Conservation (phyloP, 164 flowering plant species). For the Vitis amurensis region DNA sequence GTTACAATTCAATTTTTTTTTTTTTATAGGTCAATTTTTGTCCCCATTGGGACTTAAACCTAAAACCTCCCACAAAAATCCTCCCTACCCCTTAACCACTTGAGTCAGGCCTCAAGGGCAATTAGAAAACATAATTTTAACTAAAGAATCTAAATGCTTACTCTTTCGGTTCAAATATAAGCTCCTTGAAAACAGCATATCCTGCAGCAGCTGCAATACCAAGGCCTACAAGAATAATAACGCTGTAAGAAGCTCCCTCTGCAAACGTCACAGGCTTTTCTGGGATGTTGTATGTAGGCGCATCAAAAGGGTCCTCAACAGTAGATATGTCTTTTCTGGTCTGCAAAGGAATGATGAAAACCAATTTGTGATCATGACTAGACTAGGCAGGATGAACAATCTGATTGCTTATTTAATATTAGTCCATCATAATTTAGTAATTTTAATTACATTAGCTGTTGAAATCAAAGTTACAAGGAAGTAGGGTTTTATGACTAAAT, state of each 20-base stretch:
- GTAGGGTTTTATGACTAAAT: too few relatives aligned
- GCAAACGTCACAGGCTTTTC: conserved; percentile 91
- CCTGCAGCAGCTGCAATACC: conserved; percentile 85
- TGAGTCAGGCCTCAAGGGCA: too few relatives aligned
- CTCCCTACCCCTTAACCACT: too few relatives aligned
- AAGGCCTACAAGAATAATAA: conserved; percentile 85
- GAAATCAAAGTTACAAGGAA: too few relatives aligned
- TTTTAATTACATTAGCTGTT: too few relatives aligned
- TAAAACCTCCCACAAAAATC: too few relatives aligned
- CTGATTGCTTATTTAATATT: not conserved
- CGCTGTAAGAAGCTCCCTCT: conserved; percentile 88
- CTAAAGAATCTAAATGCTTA: conserved; percentile 23
- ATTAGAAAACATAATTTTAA: not conserved
- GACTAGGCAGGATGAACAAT: not conserved
- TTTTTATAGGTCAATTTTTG: too few relatives aligned
- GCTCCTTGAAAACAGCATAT: conserved; percentile 88
- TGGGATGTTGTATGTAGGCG: conserved; percentile 93
- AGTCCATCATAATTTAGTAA: not conserved
- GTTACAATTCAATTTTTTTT: too few relatives aligned
- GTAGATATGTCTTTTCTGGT: conserved; percentile 67
- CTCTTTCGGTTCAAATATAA: conserved; percentile 92
- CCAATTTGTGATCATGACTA: not conserved
- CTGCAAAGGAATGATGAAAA: conserved; percentile 27
- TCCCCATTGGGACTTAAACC: too few relatives aligned
- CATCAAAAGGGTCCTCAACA: conserved; percentile 93